A percentile compares a stretch with the other conserved stretches of the same genome.
These are phyloP conservation scores for Melaleuca quinquenervia DNA, from an alignment of 345 rosid species.

Conservation along the genomic window DNA sequence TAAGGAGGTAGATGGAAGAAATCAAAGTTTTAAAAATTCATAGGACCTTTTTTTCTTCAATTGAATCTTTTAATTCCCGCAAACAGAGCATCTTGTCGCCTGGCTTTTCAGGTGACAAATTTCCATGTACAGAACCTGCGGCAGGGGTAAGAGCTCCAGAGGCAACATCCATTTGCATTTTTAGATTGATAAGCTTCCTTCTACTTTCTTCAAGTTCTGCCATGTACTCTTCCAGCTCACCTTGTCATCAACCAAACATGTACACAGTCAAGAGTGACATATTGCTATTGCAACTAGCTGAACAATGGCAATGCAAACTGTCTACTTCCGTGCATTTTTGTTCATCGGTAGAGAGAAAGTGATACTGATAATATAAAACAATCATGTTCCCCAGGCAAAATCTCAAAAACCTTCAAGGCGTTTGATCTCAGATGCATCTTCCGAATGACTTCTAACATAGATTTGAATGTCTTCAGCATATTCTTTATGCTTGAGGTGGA, in stretches of 20 bases:
- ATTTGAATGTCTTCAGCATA: constrained; percentile 38
- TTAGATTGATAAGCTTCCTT: constrained; percentile 68
- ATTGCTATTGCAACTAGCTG: not conserved
- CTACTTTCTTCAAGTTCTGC: constrained; percentile 85
- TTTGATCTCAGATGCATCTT: constrained; percentile 63
- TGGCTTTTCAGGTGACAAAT: constrained; percentile 67
- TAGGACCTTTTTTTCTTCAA: constrained; percentile 71
- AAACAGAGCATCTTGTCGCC: constrained; percentile 49
- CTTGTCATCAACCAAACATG: constrained; percentile 23
- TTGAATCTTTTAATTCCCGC: constrained; percentile 65
- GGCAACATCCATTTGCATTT: constrained; percentile 80
- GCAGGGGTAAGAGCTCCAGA: constrained; percentile 37
- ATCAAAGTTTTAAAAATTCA: not conserved
- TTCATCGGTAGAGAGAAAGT: not conserved
- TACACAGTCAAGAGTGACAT: not conserved
- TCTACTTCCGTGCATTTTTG: not conserved
- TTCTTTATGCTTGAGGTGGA: constrained; percentile 62
- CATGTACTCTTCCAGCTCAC: constrained; percentile 81
- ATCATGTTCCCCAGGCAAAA: not conserved
- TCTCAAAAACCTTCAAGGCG: constrained; percentile 51
- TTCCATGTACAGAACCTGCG: constrained; percentile 57
- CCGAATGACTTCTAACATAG: constrained; percentile 33
- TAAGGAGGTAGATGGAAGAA: not conserved
- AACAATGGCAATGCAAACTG: not conserved
- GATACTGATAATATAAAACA: not conserved